Base-by-base conservation (phyloP, 352 stramenopile species). In the Pythium plurisporium region DNA sequence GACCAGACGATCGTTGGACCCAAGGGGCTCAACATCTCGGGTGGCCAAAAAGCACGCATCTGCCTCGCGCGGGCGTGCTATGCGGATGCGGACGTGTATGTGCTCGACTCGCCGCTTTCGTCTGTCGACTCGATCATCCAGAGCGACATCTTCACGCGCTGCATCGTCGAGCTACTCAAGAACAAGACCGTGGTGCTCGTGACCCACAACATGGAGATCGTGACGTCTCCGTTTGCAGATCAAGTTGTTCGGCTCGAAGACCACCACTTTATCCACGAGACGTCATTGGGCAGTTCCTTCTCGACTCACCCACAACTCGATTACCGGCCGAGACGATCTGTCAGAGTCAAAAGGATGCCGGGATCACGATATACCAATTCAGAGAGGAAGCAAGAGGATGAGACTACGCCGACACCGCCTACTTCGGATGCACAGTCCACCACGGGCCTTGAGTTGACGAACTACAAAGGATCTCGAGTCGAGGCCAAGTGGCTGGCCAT, bases 1-100 rank as follows among this genome's bases (percentile, higher is more conserved):
- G 95, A 99, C 64, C 30, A 70, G 56, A 98, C 92, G 0, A 91
- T 98, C 65, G 98, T 99, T 60, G 96, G 95, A 9, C 89, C 98
- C 69, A 95, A 94, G 34, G 96, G 96, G 1, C 83, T 99, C 14
- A 99, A 96, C 62, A 61, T 99, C n/a, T 96, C 73, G 4, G 95
- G 95, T 38, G 96, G 95, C 0, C 95, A 98, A 70, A 97, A 98
- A 71, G 81, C 79, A 17, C 68, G 86, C 12, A 67, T 95, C 8
- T 52, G 63, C 10, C 50, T 95, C 2, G 86, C 86, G 7, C 74
- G 86, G 15, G 74, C 81, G 27, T 87, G 79, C 48, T 94, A 94
- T 43, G 68, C 66, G 14, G 72, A 90, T 17, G 65, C 75, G 0
- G 69, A 67, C 17, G 34, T 87, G 19, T 94, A 87, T 61, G 55